phyloP scores from a whole-genome alignment of 768 basidiomycete genomes.

The Rhodotorula kratochvilovae region DNA sequence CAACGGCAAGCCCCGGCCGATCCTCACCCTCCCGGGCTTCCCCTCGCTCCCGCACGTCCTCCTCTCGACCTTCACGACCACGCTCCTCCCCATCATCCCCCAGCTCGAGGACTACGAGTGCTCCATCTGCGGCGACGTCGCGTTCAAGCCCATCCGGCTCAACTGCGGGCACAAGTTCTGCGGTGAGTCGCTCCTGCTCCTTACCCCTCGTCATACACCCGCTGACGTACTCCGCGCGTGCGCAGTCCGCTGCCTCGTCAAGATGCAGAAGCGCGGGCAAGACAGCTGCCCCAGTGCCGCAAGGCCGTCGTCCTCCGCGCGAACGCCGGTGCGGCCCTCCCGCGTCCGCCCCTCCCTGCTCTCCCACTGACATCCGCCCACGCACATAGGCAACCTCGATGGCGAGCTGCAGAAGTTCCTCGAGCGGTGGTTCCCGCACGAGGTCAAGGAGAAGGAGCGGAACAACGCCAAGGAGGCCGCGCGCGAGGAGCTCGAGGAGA shows the following conservation, averaged over 20 bases:
- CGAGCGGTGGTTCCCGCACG: conserved; percentile 85
- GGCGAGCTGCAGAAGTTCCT: conserved; percentile 77
- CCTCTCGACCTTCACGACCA: conserved; percentile 76
- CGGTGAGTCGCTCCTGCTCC: conserved; percentile 7
- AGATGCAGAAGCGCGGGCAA: conserved; percentile 79
- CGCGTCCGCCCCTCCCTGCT: background rate
- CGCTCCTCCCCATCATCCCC: conserved; percentile 72
- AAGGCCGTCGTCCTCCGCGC: conserved; percentile 68
- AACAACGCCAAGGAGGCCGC: conserved; percentile 71
- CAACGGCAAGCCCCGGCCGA: conserved; percentile 36
- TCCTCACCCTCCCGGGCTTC: conserved; percentile 41
- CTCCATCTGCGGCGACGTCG: conserved; percentile 79
- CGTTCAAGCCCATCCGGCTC: conserved; percentile 85
- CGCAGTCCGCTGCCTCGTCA: conserved; percentile 59
- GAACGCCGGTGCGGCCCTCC: conserved; percentile 60
- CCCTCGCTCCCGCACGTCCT: conserved; percentile 60
- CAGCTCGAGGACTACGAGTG: conserved; percentile 79
- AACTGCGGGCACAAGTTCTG: conserved; percentile 64
- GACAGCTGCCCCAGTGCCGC: conserved; percentile 76
- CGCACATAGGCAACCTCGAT: conserved; percentile 65
- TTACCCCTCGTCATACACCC: background rate
- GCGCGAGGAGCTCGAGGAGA: conserved; percentile 62
- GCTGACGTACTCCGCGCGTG: background rate
- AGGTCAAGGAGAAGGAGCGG: conserved; percentile 62
- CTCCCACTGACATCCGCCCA: background rate